A percentile compares a stretch with the other conserved stretches of the same genome.
Evolutionary conservation across 441 rosid species (phyloP).

Genomic region (Populus hybrid): DNA sequence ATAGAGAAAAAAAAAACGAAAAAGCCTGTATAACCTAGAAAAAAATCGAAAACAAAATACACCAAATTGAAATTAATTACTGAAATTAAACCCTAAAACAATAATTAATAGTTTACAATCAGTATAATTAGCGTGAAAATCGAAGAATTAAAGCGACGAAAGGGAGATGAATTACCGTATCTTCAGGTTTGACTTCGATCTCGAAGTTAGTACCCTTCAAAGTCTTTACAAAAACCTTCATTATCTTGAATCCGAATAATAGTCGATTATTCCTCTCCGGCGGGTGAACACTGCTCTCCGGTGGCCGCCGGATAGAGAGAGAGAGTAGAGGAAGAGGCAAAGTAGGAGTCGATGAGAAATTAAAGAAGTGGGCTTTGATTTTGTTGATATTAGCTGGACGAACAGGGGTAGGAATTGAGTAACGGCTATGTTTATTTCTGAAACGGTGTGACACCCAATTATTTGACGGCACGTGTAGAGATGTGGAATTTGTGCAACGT

Average conservation of each 20-base stretch:
- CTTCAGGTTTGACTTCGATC: slow-evolving; percentile 66
- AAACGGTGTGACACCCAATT: background rate
- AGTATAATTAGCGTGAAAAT: background rate
- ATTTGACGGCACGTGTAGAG: background rate
- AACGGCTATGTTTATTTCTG: background rate
- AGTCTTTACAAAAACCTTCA: slow-evolving; percentile 74
- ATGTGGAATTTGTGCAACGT: background rate
- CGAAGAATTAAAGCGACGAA: background rate
- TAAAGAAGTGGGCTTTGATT: background rate
- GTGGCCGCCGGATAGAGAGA: slow-evolving; percentile 11
- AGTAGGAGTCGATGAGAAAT: background rate
- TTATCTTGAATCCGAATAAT: slow-evolving; percentile 20
- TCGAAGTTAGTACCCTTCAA: slow-evolving; percentile 75
- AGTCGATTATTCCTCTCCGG: slow-evolving; percentile 13
- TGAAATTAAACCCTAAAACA: background rate
- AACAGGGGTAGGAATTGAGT: background rate
- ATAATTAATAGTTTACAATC: background rate
- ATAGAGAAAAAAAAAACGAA: too few relatives aligned
- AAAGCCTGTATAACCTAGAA: background rate
- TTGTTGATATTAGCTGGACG: background rate
- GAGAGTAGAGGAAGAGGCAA: background rate
- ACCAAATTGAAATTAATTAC: background rate
- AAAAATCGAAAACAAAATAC: background rate
- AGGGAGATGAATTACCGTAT: slow-evolving; percentile 35
- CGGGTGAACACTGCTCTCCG: background rate